Evolutionary conservation across 163 green algal species (phyloP).

Genomic region (Chlamydomonas reinhardtii): DNA sequence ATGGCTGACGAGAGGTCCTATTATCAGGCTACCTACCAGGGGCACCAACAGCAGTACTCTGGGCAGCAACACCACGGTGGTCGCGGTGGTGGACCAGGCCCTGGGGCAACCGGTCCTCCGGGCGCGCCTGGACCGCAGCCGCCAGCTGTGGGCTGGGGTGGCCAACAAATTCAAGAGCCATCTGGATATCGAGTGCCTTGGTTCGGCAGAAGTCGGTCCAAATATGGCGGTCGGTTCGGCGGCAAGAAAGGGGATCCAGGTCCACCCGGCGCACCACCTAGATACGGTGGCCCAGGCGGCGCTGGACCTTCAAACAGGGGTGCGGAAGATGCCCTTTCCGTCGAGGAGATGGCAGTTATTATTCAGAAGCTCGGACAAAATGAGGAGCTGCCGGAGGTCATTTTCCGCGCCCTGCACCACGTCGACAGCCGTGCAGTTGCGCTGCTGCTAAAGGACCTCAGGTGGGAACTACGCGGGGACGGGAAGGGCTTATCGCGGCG

Average conservation of each 20-base stretch:
- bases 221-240: conserved; percentile 31
- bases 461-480: too few species aligned
- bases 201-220: conserved; percentile 39
- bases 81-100: too few species aligned
- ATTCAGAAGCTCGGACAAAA: conserved; percentile 58
- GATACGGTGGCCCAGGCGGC: conserved; percentile 8
- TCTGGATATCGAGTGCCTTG: conserved; percentile 45
- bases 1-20: conserved; percentile 25
- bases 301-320: conserved; percentile 11
- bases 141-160: conserved; percentile 27
- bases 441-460: conserved; percentile 79
- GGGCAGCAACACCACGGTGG: too few species aligned
- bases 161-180: conserved; percentile 39
- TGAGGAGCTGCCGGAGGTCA: conserved; percentile 63
- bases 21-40: not conserved
- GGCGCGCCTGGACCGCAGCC: not conserved
- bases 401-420: conserved; percentile 70
- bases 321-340: conserved; percentile 57
- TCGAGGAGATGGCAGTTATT: conserved; percentile 69
- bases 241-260: conserved; percentile 20
- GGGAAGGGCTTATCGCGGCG: too few species aligned
- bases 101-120: too few species aligned
- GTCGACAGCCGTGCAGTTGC: conserved; percentile 75
- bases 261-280: not conserved
- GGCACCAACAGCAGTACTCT: conserved; percentile 11